phyloP scores from a whole-genome alignment of 805 yeast genomes.

The Saccharomycopsis sp. region DNA sequence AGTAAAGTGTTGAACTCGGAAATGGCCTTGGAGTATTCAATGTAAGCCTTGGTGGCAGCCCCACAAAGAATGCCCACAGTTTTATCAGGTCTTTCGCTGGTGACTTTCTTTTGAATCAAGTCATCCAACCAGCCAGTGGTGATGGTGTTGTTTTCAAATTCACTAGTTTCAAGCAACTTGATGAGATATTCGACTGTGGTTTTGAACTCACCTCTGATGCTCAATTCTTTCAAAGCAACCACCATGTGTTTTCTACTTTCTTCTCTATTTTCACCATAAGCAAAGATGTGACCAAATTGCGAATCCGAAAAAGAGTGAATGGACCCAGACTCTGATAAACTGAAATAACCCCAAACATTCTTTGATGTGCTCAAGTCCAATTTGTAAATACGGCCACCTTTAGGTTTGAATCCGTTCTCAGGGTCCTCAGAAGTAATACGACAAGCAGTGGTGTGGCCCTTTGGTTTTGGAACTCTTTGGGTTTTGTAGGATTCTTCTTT shows the following conservation, averaged over 20 bases:
- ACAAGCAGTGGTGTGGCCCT: conserved; percentile 98
- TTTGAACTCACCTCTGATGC: conserved; percentile 96
- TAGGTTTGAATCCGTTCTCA: conserved; percentile 98
- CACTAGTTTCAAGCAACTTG: conserved; percentile 91
- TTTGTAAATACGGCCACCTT: conserved; percentile 94
- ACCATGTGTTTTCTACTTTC: conserved; percentile 99
- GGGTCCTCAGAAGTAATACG: conserved; percentile 99
- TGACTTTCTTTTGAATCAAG: conserved; percentile 82
- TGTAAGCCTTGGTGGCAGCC: conserved; percentile 92
- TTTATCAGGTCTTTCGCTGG: conserved; percentile 95
- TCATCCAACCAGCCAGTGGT: conserved; percentile 99
- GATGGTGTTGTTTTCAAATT: conserved; percentile 89
- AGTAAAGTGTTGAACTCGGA: conserved; percentile 64
- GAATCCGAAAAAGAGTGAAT: conserved; percentile 98
- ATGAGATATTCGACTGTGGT: conserved; percentile 96
- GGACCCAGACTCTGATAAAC: conserved; percentile 92
- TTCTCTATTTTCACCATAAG: conserved; percentile 97
- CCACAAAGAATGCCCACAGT: conserved; percentile 90
- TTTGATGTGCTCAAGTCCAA: conserved; percentile 94
- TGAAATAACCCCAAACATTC: conserved; percentile 99
- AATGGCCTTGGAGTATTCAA: conserved; percentile 62
- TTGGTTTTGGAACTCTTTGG: conserved; percentile 90
- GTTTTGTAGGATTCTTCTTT: conserved; percentile 59
- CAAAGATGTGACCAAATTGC: conserved; percentile 97
- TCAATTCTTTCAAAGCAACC: conserved; percentile 91